Evolutionary conservation across 108 stramenopile species (phyloP).

Genomic region (Pseudonitzschia multiseries): DNA sequence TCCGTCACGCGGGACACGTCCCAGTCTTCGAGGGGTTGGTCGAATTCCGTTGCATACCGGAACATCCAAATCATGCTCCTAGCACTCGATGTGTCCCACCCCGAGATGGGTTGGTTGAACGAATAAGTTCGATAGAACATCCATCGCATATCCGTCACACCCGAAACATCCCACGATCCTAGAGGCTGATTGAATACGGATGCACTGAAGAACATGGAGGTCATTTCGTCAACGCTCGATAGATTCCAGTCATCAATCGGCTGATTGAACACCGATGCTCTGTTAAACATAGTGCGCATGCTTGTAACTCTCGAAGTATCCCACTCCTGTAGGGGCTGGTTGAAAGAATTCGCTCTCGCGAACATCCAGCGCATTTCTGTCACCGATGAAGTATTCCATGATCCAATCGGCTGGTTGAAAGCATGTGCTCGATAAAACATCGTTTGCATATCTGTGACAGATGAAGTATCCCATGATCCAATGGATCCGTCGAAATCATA

Average conservation of each 20-base stretch:
- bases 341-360: conserved; percentile 25
- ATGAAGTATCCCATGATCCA: conserved; percentile 27
- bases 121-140: conserved; percentile 30
- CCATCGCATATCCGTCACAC: conserved; percentile 27
- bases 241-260: conserved; percentile 40
- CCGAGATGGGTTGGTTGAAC: conserved; percentile 34
- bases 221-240: conserved; percentile 8
- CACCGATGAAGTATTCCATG: conserved; percentile 16
- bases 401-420: conserved; percentile 38
- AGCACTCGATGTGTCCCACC: conserved; percentile 30
- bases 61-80: conserved; percentile 36
- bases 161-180: conserved; percentile 17
- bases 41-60: conserved; percentile 33
- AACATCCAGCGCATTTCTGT: conserved; percentile 38
- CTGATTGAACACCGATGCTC: conserved; percentile 29
- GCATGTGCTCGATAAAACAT: conserved; percentile 34
- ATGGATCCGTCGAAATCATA: conserved; percentile 17
- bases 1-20: background rate
- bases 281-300: conserved; percentile 22
- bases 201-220: conserved; percentile 27
- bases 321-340: conserved; percentile 30
- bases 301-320: conserved; percentile 15
- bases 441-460: conserved; percentile 23
- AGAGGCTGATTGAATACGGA: conserved; percentile 29
- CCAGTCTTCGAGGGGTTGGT: conserved; percentile 7